A percentile compares a stretch with the other conserved stretches of the same genome.
Conservation (phyloP, 2,329 filamentous ascomycete species). For the Metarhizium rileyi region DNA sequence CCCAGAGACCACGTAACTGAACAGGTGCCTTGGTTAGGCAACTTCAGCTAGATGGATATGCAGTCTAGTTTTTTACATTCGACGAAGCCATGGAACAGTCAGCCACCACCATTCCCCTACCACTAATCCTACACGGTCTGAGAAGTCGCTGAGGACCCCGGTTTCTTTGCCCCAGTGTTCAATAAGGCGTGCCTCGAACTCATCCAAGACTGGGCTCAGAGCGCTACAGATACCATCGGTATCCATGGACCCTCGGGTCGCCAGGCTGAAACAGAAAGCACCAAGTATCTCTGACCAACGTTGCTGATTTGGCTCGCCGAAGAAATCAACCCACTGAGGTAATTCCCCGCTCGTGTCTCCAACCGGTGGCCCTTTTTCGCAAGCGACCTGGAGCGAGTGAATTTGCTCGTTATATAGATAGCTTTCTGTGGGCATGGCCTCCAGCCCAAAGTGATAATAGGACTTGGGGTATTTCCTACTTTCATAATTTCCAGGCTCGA, state of each 20-base stretch:
- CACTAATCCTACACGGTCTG: constrained; percentile 30
- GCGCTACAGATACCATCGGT: constrained; percentile 42
- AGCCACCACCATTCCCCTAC: constrained; percentile 62
- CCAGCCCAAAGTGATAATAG: constrained; percentile 54
- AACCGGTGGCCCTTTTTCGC: constrained; percentile 29
- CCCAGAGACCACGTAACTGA: not conserved
- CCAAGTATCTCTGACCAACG: constrained; percentile 57
- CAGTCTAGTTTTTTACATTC: not conserved
- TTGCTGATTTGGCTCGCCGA: constrained; percentile 44
- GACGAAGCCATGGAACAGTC: constrained; percentile 28
- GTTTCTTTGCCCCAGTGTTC: constrained; percentile 47
- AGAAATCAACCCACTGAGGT: constrained; percentile 65
- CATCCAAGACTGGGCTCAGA: constrained; percentile 49
- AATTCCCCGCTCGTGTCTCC: constrained; percentile 37
- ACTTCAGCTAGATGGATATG: not conserved
- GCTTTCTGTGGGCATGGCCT: constrained; percentile 50
- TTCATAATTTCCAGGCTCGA: constrained; percentile 62
- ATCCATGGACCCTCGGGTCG: constrained; percentile 50
- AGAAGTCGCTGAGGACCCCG: constrained; percentile 38
- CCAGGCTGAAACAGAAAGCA: constrained; percentile 51
- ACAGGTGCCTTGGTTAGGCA: too few relatives aligned
- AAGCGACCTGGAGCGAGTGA: constrained; percentile 27
- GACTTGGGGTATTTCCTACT: constrained; percentile 57
- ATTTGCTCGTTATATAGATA: constrained; percentile 50
- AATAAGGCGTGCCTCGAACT: constrained; percentile 51